phyloP scores from a whole-genome alignment of 164 flowering plant genomes.

The Nymphaea colorata region DNA sequence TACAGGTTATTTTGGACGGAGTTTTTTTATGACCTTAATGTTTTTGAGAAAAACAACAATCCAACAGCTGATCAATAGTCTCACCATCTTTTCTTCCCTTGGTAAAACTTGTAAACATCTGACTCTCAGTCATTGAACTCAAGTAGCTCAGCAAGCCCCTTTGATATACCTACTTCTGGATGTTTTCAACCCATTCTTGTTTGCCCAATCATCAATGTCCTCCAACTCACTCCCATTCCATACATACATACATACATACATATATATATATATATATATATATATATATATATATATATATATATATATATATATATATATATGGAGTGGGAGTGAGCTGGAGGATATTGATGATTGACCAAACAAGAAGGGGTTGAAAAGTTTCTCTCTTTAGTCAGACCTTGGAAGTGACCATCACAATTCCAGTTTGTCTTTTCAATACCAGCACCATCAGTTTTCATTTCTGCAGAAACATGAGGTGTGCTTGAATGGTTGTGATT shows the following conservation, averaged over 20 bases:
- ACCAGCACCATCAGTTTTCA: not conserved
- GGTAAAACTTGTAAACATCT: constrained; percentile 18
- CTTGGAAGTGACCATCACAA: not conserved
- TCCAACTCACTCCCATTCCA: constrained; percentile 15
- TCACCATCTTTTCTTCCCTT: constrained; percentile 45
- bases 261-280: too few species aligned
- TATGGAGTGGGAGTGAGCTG: too few species aligned
- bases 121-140: constrained; percentile 17
- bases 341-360: too few species aligned
- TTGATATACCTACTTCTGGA: constrained; percentile 9
- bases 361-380: constrained; percentile 7
- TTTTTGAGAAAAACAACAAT: too few species aligned
- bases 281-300: too few species aligned
- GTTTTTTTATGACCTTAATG: too few species aligned
- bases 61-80: constrained; percentile 11
- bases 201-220: constrained; percentile 14
- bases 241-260: too few species aligned
- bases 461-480: not conserved
- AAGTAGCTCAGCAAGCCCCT: constrained; percentile 15
- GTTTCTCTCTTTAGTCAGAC: constrained; percentile 8
- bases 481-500: not conserved
- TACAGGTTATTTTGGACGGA: too few species aligned
- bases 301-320: too few species aligned
- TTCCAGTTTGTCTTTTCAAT: not conserved
- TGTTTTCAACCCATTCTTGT: constrained; percentile 19